These are phyloP conservation scores for Cyberlindnera galapagoensis DNA, from an alignment of 805 yeast species.

Conservation along the genomic window DNA sequence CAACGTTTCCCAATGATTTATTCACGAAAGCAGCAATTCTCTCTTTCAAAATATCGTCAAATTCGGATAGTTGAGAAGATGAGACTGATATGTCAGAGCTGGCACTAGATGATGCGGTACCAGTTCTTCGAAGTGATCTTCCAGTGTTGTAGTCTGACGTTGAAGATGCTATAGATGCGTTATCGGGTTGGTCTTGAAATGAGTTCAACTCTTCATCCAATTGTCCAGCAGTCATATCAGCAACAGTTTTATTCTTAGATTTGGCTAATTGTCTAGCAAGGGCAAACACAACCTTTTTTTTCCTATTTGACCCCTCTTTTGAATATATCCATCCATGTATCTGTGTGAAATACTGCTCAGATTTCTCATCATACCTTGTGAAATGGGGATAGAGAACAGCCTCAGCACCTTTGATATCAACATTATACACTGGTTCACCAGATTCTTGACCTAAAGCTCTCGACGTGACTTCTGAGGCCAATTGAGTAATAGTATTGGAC, in stretches of 20 bases:
- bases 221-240: constrained; percentile 26
- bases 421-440: neutral
- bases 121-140: constrained; percentile 5
- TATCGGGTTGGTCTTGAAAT: constrained; percentile 20
- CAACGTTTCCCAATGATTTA: constrained; percentile 53
- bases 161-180: constrained; percentile 18
- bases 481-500: constrained; percentile 40
- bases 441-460: constrained; percentile 18
- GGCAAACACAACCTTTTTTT: constrained; percentile 61
- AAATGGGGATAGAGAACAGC: constrained; percentile 58
- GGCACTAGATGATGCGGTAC: constrained; percentile 8
- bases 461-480: constrained; percentile 38
- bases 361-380: constrained; percentile 30
- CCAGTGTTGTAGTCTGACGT: constrained; percentile 1
- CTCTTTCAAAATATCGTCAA: constrained; percentile 49
- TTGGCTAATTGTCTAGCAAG: constrained; percentile 64
- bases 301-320: constrained; percentile 66
- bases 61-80: constrained; percentile 11
- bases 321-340: constrained; percentile 67
- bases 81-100: constrained; percentile 1
- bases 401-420: constrained; percentile 39
- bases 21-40: constrained; percentile 69
- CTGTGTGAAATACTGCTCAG: constrained; percentile 42
- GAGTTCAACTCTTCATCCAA: constrained; percentile 31
- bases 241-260: constrained; percentile 18